These are phyloP conservation scores for Limnanthes douglasii DNA, from an alignment of 345 rosid species.

Conservation along the genomic window DNA sequence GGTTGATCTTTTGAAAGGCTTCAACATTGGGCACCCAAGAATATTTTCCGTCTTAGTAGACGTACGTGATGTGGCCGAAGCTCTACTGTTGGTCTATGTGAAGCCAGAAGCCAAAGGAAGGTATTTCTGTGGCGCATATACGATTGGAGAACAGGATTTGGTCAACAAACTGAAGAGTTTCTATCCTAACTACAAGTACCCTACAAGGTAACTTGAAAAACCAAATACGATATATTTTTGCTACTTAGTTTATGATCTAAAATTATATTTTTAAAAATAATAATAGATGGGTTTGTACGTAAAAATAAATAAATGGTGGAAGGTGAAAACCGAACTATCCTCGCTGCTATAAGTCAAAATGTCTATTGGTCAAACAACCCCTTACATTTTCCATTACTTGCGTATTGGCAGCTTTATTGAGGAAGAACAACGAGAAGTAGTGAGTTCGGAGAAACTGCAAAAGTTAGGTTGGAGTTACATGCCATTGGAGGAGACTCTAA, in stretches of 20 bases:
- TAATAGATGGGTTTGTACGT: too few relatives aligned
- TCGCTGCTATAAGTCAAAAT: too few relatives aligned
- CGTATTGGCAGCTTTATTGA: conserved; percentile 21
- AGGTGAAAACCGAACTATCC: too few relatives aligned
- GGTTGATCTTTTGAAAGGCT: conserved; percentile 48
- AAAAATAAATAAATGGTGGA: too few relatives aligned
- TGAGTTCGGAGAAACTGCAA: conserved; percentile 32
- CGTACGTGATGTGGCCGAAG: conserved; percentile 52
- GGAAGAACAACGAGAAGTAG: conserved; percentile 6
- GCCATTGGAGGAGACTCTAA: conserved; percentile 39
- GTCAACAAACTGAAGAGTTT: conserved; percentile 35
- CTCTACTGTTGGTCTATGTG: conserved; percentile 43
- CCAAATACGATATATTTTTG: too few relatives aligned
- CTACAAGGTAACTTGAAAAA: conserved; percentile 37
- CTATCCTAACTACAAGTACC: conserved; percentile 42
- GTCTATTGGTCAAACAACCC: too few relatives aligned
- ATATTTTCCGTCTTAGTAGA: conserved; percentile 24
- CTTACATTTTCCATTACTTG: too few relatives aligned
- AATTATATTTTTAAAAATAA: too few relatives aligned
- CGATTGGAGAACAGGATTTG: conserved; percentile 9
- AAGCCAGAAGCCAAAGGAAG: conserved; percentile 56
- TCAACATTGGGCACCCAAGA: too few relatives aligned
- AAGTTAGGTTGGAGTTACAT: conserved; percentile 40
- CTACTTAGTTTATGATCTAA: too few relatives aligned
- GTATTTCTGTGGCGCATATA: conserved; percentile 31